Percentiles rank a stretch among this genome's conserved stretches.
phyloP scores from a whole-genome alignment of 208 protist species.

The Acanthamoeba castellanii region DNA sequence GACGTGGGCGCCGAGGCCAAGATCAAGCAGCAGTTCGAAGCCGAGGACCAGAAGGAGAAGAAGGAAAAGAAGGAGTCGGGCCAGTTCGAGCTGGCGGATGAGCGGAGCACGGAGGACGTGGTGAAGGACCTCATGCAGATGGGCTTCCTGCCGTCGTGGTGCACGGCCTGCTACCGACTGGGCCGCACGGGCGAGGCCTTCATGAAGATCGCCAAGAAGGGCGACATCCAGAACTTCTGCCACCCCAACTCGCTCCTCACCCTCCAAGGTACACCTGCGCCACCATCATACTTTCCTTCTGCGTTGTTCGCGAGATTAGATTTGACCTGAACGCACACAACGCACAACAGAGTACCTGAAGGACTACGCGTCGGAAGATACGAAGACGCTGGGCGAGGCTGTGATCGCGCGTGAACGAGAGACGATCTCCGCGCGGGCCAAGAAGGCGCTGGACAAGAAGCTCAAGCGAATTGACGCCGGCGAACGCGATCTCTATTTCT shows the following conservation, averaged over 20 bases:
- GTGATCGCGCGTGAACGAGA: background rate
- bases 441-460: slow-evolving; percentile 30
- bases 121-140: slow-evolving; percentile 79
- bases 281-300: background rate
- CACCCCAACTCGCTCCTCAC: slow-evolving; percentile 84
- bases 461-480: background rate
- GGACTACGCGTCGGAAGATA: slow-evolving; percentile 41
- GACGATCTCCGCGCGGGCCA: background rate
- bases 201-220: slow-evolving; percentile 86
- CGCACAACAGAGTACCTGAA: background rate
- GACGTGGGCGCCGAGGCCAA: slow-evolving; percentile 71
- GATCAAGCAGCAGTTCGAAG: slow-evolving; percentile 29
- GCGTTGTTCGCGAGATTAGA: background rate
- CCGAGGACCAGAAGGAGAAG: background rate
- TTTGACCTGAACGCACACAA: background rate
- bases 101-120: slow-evolving; percentile 79
- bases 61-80: slow-evolving; percentile 15
- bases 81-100: slow-evolving; percentile 83
- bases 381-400: slow-evolving; percentile 17
- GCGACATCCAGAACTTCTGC: slow-evolving; percentile 84
- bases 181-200: slow-evolving; percentile 84
- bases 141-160: slow-evolving; percentile 83
- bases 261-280: background rate
- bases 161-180: slow-evolving; percentile 85
- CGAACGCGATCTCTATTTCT: slow-evolving; percentile 41